Evolutionary conservation across 1,284 basidiomycete species (phyloP), one percentile per base, ranked within the genome.

Genomic region (Cryptococcus sp.): DNA sequence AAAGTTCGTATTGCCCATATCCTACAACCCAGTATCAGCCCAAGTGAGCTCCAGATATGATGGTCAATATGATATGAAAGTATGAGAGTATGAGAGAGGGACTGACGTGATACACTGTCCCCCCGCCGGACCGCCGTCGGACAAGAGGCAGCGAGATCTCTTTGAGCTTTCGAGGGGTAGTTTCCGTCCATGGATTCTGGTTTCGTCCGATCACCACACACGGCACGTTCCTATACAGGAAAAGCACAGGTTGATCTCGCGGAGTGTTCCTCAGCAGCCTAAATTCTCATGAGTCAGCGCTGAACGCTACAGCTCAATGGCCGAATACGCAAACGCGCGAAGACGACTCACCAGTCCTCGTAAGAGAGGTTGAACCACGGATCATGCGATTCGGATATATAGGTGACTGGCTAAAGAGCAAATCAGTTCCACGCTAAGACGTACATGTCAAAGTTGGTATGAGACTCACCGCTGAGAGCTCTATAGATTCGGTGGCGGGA

Each of bases 141-240:
- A 99, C 85, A 68, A 93, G 88, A 0, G 91, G 90, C 11, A 95
- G 83, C 2, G 80, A 81, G n/a, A 81, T 76, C 8, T 77, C 67
- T 11, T 76, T 69, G 31, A 90, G 81, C 8, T 83, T 80, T 2
- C 74, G 69, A 48, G 90, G 81, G 69, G 96, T 94, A 60, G 94
- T 87, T 78, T 99, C 96, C 74, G 91, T 94, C 95, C 95, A 99
- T 20, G 93, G 93, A 70, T 98, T 98, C 82, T 99, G 95, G 76
- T 98, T 96, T 52, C 95, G 83, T 0, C 96, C 96, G 57, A 99
- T 91, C 47, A 99, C 86, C 16, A 99, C 91, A 70, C 93, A 95
- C 1, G 93, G 91, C 0, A 80, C 77, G 75, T 99, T 92, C 50
- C 91, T 86, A 75, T 98, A 99, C 54, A 99, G 79, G 54, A 97